These are phyloP conservation scores for Xerocomus potaroensis DNA, from an alignment of 768 basidiomycete genomes.

Conservation along the genomic window DNA sequence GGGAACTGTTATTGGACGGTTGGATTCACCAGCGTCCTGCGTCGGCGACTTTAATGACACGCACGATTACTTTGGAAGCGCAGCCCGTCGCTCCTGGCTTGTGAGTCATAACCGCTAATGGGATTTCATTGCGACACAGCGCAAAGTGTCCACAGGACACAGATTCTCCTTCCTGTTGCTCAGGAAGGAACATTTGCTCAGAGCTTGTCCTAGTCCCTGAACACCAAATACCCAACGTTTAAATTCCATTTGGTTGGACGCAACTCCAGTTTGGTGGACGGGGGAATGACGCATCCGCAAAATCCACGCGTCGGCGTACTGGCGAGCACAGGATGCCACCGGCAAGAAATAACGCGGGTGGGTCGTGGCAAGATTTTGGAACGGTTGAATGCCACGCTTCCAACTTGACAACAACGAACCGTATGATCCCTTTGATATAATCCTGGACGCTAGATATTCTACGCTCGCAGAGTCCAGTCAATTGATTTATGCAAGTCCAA, in stretches of 20 bases:
- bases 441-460: slow-evolving; percentile 47
- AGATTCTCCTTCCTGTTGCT: no score
- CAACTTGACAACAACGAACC: slow-evolving; percentile 30
- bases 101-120: no score
- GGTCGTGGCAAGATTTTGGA: neutral
- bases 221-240: slow-evolving; percentile 38
- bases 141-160: slow-evolving; percentile 55
- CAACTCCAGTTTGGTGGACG: slow-evolving; percentile 31
- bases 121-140: slow-evolving; percentile 54
- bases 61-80: no score
- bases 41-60: no score
- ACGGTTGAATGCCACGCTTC: slow-evolving; percentile 1
- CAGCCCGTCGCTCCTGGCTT: no score
- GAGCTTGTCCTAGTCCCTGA: neutral
- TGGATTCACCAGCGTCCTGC: slow-evolving; percentile 70
- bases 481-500: no score
- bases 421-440: slow-evolving; percentile 49
- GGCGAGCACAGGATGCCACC: slow-evolving; percentile 52
- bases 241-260: slow-evolving; percentile 54
- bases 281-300: slow-evolving; percentile 45
- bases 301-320: slow-evolving; percentile 47
- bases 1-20: slow-evolving; percentile 60
- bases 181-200: no score
- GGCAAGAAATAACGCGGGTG: slow-evolving; percentile 39
- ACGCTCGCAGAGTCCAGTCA: no score